A percentile compares a stretch with the other conserved stretches of the same genome.
phyloP scores from a whole-genome alignment of 352 stramenopile species.

The Phytopythium mirpurense region DNA sequence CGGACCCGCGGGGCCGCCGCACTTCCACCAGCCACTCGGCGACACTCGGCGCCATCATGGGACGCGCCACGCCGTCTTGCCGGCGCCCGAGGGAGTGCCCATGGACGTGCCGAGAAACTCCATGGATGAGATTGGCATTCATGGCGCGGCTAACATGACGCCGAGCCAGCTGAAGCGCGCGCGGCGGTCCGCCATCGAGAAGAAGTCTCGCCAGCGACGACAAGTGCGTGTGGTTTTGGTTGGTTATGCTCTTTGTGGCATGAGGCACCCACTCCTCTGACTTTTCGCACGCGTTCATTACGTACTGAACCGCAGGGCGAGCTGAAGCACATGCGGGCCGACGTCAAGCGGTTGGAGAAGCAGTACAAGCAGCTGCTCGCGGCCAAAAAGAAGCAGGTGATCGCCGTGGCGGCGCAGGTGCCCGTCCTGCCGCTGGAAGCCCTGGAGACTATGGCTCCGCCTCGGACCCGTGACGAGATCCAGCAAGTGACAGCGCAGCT shows the following conservation, averaged over 20 bases:
- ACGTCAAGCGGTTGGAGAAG: constrained; percentile 42
- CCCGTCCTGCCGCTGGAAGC: constrained; percentile 9
- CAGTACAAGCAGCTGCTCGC: constrained; percentile 27
- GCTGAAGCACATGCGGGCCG: constrained; percentile 36
- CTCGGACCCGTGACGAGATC: constrained; percentile 11
- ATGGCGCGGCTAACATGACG: constrained; percentile 3
- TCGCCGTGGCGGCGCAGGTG: constrained; percentile 4
- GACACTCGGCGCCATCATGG: not conserved
- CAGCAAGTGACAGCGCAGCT: constrained; percentile 30
- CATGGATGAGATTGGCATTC: not conserved
- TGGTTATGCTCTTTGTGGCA: too few species aligned
- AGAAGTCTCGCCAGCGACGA: constrained; percentile 39
- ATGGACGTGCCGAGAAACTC: not conserved
- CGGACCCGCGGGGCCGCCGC: not conserved
- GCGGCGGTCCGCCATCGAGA: constrained; percentile 56
- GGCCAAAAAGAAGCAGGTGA: constrained; percentile 18
- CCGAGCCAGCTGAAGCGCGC: constrained; percentile 25
- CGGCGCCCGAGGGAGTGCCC: not conserved
- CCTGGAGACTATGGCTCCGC: not conserved
- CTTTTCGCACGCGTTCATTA: too few species aligned
- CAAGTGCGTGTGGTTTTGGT: constrained; percentile 6
- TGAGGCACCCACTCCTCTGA: too few species aligned
- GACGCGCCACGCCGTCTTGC: not conserved
- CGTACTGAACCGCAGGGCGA: constrained; percentile 9
- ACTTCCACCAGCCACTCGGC: not conserved